Evolutionary conservation across 2,329 filamentous ascomycete species (phyloP).

Genomic region (Penicillium italicum): DNA sequence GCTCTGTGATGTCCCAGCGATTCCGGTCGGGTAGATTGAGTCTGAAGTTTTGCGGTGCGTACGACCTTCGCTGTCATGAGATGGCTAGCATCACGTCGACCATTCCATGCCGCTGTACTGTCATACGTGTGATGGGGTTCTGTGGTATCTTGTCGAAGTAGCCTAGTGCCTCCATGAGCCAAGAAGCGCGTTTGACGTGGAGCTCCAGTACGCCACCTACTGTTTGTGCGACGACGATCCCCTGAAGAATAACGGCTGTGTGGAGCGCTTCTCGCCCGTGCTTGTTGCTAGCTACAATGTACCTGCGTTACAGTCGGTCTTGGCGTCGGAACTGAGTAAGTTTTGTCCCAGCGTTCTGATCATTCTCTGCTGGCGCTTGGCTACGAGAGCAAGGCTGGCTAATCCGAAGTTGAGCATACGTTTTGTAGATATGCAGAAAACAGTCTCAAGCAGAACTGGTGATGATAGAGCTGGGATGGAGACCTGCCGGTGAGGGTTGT

Average conservation of each 20-base stretch:
- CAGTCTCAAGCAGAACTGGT: constrained; percentile 22
- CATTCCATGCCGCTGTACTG: constrained; percentile 24
- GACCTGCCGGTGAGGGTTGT: constrained; percentile 24
- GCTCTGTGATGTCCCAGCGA: constrained; percentile 21
- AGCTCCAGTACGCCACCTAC: constrained; percentile 23
- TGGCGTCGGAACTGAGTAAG: constrained; percentile 9
- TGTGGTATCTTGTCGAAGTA: constrained; percentile 15
- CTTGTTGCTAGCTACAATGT: background rate
- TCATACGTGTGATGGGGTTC: constrained; percentile 15
- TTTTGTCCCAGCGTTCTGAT: constrained; percentile 20
- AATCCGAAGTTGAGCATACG: constrained; percentile 27
- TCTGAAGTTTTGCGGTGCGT: constrained; percentile 17
- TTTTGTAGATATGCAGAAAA: constrained; percentile 25
- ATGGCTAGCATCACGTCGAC: constrained; percentile 26
- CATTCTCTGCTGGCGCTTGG: constrained; percentile 22
- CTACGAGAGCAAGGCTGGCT: constrained; percentile 17
- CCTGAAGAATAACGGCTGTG: constrained; percentile 21
- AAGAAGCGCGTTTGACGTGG: constrained; percentile 22
- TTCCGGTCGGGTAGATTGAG: constrained; percentile 16
- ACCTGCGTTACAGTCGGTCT: background rate
- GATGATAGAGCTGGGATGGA: constrained; percentile 22
- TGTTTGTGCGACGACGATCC: constrained; percentile 22
- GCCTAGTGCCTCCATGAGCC: constrained; percentile 21
- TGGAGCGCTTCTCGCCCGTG: constrained; percentile 19
- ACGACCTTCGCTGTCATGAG: constrained; percentile 21